These are phyloP conservation scores for Chlamydomonas sp. DNA, from an alignment of 139 green algal genomes.

Conservation along the genomic window DNA sequence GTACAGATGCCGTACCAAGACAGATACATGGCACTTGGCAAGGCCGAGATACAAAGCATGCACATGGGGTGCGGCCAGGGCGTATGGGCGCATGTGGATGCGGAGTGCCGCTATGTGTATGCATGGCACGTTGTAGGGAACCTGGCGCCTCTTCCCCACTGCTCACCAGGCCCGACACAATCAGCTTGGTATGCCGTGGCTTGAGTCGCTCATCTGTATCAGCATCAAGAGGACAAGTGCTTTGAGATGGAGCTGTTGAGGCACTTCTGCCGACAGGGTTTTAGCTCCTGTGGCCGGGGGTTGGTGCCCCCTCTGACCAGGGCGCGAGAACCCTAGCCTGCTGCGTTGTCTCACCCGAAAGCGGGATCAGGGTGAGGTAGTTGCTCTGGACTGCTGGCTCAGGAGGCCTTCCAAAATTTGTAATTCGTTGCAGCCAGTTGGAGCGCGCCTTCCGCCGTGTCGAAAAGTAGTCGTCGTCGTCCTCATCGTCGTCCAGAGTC, in stretches of 20 bases:
- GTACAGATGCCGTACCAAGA: not conserved
- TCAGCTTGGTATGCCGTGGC: constrained; percentile 46
- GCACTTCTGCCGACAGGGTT: too few species aligned
- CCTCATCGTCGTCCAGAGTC: not conserved
- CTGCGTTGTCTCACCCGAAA: constrained; percentile 51
- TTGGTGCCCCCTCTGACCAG: too few species aligned
- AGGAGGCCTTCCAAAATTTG: not conserved
- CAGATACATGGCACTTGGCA: not conserved
- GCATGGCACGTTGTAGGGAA: not conserved
- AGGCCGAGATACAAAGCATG: too few species aligned
- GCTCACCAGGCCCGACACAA: constrained; percentile 38
- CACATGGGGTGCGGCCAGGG: too few species aligned
- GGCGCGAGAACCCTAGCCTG: too few species aligned
- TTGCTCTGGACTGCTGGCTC: not conserved
- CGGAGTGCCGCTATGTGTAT: not conserved
- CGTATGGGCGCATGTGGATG: too few species aligned
- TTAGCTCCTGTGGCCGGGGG: too few species aligned
- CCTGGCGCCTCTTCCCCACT: not conserved
- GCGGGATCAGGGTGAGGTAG: constrained; percentile 79
- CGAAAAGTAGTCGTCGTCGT: not conserved
- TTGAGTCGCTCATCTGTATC: constrained; percentile 56
- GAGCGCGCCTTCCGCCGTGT: not conserved
- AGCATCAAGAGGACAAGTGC: not conserved
- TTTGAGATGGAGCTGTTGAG: not conserved
- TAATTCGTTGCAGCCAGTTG: not conserved